Evolutionary conservation across 2,329 filamentous ascomycete species (phyloP).

Genomic region (Claviceps maximensis): DNA sequence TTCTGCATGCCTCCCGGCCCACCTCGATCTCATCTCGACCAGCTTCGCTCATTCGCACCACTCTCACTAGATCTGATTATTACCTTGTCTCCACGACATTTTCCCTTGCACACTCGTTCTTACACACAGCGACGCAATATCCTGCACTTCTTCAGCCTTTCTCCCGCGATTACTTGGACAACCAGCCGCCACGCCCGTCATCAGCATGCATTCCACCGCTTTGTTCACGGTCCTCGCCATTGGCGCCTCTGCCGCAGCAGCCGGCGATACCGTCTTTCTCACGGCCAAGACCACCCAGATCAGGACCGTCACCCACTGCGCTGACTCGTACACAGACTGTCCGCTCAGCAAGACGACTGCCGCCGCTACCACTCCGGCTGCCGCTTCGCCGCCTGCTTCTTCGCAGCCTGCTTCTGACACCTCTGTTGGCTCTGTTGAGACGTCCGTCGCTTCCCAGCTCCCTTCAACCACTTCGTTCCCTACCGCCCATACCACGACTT

Average conservation of each 20-base stretch:
- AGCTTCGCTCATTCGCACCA: background rate
- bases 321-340: constrained; percentile 30
- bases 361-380: constrained; percentile 6
- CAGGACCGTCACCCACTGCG: constrained; percentile 35
- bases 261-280: constrained; percentile 24
- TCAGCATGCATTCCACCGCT: constrained; percentile 33
- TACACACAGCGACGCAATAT: background rate
- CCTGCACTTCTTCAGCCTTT: background rate
- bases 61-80: background rate
- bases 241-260: constrained; percentile 24
- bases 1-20: background rate
- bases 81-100: constrained; percentile 1
- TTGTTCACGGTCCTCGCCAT: constrained; percentile 29
- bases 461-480: background rate
- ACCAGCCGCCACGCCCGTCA: background rate
- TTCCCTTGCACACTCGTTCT: background rate
- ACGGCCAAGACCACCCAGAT: constrained; percentile 32
- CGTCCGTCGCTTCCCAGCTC: constrained; percentile 1
- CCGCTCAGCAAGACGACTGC: constrained; percentile 17
- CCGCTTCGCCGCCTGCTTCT: constrained; percentile 13
- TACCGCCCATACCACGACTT: constrained; percentile 13
- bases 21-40: background rate
- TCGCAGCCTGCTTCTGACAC: constrained; percentile 3
- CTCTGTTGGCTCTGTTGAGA: constrained; percentile 5
- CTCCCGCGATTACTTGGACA: background rate